These are phyloP conservation scores for Candida glaebosa DNA, from an alignment of 805 yeast genomes.

Conservation along the genomic window DNA sequence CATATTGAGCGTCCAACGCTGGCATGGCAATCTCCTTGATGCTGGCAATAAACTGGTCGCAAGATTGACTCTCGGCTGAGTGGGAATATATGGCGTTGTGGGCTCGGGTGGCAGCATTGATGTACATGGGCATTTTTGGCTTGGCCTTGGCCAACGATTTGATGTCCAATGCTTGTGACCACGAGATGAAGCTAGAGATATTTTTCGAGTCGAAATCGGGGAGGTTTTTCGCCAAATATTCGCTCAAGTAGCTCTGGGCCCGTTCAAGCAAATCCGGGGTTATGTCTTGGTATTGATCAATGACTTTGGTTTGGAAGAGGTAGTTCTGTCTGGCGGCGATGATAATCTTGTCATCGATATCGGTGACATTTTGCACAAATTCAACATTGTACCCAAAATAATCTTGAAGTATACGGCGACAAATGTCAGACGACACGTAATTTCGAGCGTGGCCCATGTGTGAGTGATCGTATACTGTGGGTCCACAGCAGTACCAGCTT, in stretches of 20 bases:
- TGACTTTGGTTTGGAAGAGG: constrained; percentile 61
- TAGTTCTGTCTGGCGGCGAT: constrained; percentile 89
- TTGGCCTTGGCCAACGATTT: constrained; percentile 48
- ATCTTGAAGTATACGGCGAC: constrained; percentile 82
- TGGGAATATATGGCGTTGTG: constrained; percentile 38
- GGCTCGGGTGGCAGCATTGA: constrained; percentile 58
- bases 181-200: constrained; percentile 40
- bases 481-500: constrained; percentile 98
- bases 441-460: constrained; percentile 99
- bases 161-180: constrained; percentile 49
- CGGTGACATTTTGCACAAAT: constrained; percentile 97
- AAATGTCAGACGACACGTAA: constrained; percentile 91
- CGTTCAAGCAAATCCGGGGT: constrained; percentile 34
- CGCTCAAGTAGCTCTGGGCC: constrained; percentile 41
- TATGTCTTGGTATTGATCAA: constrained; percentile 22
- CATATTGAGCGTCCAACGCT: constrained; percentile 64
- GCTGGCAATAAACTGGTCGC: constrained; percentile 40
- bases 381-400: constrained; percentile 86
- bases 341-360: constrained; percentile 95
- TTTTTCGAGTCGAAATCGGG: constrained; percentile 34
- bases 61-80: constrained; percentile 18
- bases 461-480: constrained; percentile 92
- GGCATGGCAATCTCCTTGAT: constrained; percentile 80
- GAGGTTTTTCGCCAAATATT: constrained; percentile 54
- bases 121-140: constrained; percentile 88